phyloP scores from a whole-genome alignment of 352 stramenopile species.

The Phytophthora rubi region DNA sequence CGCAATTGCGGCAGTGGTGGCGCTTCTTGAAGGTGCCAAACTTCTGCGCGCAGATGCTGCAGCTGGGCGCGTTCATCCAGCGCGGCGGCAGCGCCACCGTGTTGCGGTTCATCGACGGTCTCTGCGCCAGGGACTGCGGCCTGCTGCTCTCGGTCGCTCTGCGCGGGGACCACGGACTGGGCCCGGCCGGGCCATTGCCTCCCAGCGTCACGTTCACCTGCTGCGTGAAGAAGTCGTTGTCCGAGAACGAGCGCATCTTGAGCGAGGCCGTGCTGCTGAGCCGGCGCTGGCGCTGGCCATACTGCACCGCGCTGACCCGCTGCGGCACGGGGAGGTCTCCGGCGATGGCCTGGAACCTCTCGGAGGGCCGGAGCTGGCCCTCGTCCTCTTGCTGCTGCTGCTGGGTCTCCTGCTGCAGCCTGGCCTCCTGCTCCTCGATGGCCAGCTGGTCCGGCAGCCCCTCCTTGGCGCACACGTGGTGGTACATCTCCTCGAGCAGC shows the following conservation, averaged over 20 bases:
- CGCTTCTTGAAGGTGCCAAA: constrained; percentile 85
- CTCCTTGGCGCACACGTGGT: constrained; percentile 80
- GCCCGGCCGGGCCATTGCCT: constrained; percentile 12
- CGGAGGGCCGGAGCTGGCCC: constrained; percentile 35
- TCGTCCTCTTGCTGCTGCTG: constrained; percentile 26
- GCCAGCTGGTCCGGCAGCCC: constrained; percentile 60
- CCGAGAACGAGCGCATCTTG: constrained; percentile 69
- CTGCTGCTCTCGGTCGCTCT: constrained; percentile 39
- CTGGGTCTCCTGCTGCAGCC: constrained; percentile 24
- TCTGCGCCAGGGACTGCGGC: constrained; percentile 48
- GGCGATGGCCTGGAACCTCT: constrained; percentile 48
- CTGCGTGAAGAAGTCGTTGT: constrained; percentile 67
- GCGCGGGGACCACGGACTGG: constrained; percentile 38
- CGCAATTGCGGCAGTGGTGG: constrained; percentile 89
- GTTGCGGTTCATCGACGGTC: constrained; percentile 38
- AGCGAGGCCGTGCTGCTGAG: constrained; percentile 53
- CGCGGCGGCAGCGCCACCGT: constrained; percentile 77
- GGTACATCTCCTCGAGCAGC: constrained; percentile 88
- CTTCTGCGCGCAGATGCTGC: constrained; percentile 86
- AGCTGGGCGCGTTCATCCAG: constrained; percentile 86
- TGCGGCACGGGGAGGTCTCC: constrained; percentile 34
- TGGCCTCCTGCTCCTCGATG: constrained; percentile 53
- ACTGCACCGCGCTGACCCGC: constrained; percentile 19
- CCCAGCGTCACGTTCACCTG: constrained; percentile 32
- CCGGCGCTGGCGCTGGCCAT: constrained; percentile 38